Evolutionary conservation across 2,329 filamentous ascomycete genomes (phyloP), one percentile per base, ranked within the genome.

Genomic region (Colletotrichum sansevieriae): DNA sequence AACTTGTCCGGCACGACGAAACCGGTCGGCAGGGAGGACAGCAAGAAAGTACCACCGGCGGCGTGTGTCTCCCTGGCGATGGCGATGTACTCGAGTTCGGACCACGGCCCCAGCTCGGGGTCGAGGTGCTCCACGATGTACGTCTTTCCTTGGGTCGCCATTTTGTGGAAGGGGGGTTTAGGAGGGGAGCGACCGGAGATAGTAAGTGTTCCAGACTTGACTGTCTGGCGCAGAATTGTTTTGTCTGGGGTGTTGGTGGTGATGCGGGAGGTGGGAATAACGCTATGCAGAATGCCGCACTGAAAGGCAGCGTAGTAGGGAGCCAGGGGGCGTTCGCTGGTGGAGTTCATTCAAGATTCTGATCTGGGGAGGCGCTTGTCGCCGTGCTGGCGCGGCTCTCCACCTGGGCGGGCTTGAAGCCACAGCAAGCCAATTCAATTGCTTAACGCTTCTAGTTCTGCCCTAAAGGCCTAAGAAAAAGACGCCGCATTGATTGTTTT

Each of bases 91-190:
- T 99, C 96, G 61, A 98, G 88, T 72, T 93, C 90, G 25, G 96
- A 98, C 96, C 96, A 99, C 46, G 90, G 88, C 39, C 97, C 96
- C 35, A 99, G 87, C 81, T 99, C 96, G 46, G 93, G 91, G 82
- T 99, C 96, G 72, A 99, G 90, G 81, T 99, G 95, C 84, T 98
- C 95, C 74, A 98, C 95, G 75, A 98, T 92, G 82, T 96, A 98
- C 49, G 90, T 95, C 81, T 94, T 92, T 72, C 79, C 78, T 9
- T 47, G n/a, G 52, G 37, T 22, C 25, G 64, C 15, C 66, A 69
- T 69, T 22, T 52, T 35, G 33, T 9, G 7, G 39, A 2, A 11
- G 51, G 58, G 1, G 29, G 58, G 0, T 15, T 12, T 13, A 54
- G 51, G 18, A n/a, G 51, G 37, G 37, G 33, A n/a, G 54, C 41